Percentiles rank a stretch among this genome's conserved stretches.
phyloP scores from a whole-genome alignment of 257 asterid species.

The Salvia splendens region DNA sequence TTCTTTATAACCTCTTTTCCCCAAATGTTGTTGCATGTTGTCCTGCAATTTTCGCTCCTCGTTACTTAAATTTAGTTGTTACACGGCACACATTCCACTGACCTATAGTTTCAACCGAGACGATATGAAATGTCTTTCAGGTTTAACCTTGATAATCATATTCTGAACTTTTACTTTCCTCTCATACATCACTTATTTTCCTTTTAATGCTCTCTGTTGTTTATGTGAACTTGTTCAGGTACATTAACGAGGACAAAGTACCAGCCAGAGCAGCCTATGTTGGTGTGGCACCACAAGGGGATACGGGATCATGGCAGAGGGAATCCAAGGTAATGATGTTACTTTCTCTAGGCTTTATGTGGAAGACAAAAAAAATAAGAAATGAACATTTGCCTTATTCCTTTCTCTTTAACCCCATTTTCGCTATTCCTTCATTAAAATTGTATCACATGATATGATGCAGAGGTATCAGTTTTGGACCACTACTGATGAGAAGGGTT shows the following conservation, averaged over 20 bases:
- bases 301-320: conserved; percentile 71
- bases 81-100: background rate
- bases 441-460: conserved; percentile 5
- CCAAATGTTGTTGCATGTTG: background rate
- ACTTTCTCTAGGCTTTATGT: background rate
- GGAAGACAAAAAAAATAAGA: background rate
- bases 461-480: conserved; percentile 72
- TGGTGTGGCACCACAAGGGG: conserved; percentile 72
- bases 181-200: background rate
- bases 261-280: conserved; percentile 56
- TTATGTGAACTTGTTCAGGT: conserved; percentile 38
- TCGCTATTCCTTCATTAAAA: background rate
- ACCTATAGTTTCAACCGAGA: conserved; percentile 6
- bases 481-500: conserved; percentile 50
- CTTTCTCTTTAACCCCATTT: conserved; percentile 8
- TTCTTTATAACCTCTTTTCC: conserved; percentile 21
- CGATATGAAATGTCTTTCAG: background rate
- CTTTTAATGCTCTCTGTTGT: background rate
- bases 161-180: background rate
- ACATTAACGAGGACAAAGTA: conserved; percentile 34
- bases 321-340: conserved; percentile 56
- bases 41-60: background rate
- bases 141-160: conserved; percentile 15
- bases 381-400: background rate
- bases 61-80: conserved; percentile 1